Evolutionary conservation across 345 rosid species (phyloP), one percentile per base, ranked within the genome.

Genomic region (Brassica carinata): DNA sequence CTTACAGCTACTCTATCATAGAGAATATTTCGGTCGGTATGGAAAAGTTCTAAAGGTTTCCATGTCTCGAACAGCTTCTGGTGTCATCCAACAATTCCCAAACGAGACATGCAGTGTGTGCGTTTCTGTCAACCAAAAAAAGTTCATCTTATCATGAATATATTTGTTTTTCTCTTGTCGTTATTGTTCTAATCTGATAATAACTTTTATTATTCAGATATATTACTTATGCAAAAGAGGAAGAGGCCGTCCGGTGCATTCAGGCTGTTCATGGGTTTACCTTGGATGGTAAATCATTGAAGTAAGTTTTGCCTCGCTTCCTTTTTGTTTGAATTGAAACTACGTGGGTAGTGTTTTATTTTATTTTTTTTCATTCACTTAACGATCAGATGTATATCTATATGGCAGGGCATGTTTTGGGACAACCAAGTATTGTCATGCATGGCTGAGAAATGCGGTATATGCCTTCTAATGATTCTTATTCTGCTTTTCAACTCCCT

Each of bases 401-500:
- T 34, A 26, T 76, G 48, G 15, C 86, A 91, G 92, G 86, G 97
- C 94, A 9, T 91, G 91, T 81, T 91, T 91, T 82, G 97, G 94
- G 77, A 91, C 97, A 70, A 90, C 97, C 33, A 90, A 91, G 80
- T 91, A 91, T 67, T 91, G 97, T 68, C 94, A 91, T 82, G 91
- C 92, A 63, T 91, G 97, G 97, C 86, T 90, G 71, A 86, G 92
- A 84, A 90, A 88, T 83, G 83, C 80, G 90, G 94, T 23, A 23
- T 91, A 82, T 13, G 85, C 30, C 18, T 72, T 74, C 77, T 57
- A 15, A 43, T 13, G 18, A 43, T 48, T n/a, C n/a, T 53, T 19
- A 14, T 57, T 51, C 29, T 65, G 51, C 51, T 72, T 58, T 68
- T 40, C 62, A 29, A 23, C 11, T 26, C 64, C 45, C 6, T 7